Conservation (phyloP, 2,329 filamentous ascomycete species). For the Chlorencoelia australis region DNA sequence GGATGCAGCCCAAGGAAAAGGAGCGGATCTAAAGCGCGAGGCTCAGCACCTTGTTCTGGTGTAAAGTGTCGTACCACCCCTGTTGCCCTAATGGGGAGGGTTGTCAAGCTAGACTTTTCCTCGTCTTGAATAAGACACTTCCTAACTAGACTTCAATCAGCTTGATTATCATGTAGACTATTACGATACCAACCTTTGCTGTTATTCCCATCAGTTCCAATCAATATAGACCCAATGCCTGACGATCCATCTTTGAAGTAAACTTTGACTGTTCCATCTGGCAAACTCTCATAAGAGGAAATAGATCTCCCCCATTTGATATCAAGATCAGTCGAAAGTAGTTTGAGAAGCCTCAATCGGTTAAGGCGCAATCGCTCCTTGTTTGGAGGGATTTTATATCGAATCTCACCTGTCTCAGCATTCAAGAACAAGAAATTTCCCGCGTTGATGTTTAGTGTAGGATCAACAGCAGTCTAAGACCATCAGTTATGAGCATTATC, state of each 20-base stretch:
- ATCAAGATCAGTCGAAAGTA: slow-evolving; percentile 10
- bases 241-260: slow-evolving; percentile 28
- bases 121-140: slow-evolving; percentile 16
- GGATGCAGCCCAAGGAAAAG: slow-evolving; percentile 46
- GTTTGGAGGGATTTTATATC: slow-evolving; percentile 31
- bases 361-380: slow-evolving; percentile 29
- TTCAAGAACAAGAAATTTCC: slow-evolving; percentile 34
- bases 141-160: slow-evolving; percentile 27
- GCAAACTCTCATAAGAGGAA: slow-evolving; percentile 22
- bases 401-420: slow-evolving; percentile 29
- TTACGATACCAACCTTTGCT: slow-evolving; percentile 22
- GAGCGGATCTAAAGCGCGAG: slow-evolving; percentile 40
- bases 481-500: background rate
- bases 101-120: slow-evolving; percentile 27
- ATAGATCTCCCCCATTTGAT: slow-evolving; percentile 43
- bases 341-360: slow-evolving; percentile 21
- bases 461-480: slow-evolving; percentile 16
- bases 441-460: slow-evolving; percentile 28
- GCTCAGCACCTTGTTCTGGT: slow-evolving; percentile 29
- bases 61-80: slow-evolving; percentile 31
- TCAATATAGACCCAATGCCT: slow-evolving; percentile 26
- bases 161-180: slow-evolving; percentile 21
- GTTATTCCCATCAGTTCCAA: slow-evolving; percentile 32
- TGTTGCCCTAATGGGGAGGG: slow-evolving; percentile 30
- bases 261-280: slow-evolving; percentile 15